Percentiles rank a stretch among this genome's conserved stretches.
These are phyloP conservation scores for Petunia secreta DNA, from an alignment of 257 asterid species.

Conservation along the genomic window DNA sequence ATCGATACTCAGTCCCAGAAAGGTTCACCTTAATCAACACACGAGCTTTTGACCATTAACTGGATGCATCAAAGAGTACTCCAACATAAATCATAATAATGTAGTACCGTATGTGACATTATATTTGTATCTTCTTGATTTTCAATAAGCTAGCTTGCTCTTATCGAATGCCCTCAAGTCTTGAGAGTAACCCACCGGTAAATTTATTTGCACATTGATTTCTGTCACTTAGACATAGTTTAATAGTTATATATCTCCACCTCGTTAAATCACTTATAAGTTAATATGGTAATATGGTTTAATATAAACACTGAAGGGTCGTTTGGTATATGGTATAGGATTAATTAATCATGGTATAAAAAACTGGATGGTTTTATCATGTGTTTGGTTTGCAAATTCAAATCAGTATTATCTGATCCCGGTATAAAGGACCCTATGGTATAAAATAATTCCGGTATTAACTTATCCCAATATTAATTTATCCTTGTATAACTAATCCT, in stretches of 20 bases:
- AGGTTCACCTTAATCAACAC: slow-evolving; percentile 20
- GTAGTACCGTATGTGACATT: too few relatives aligned
- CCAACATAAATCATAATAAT: neutral
- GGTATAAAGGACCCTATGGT: too few relatives aligned
- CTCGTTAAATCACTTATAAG: neutral
- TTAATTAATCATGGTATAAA: too few relatives aligned
- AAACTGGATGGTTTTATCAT: too few relatives aligned
- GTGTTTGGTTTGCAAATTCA: too few relatives aligned
- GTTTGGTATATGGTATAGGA: too few relatives aligned
- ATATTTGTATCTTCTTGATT: neutral
- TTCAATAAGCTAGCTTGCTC: neutral
- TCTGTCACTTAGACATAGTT: neutral
- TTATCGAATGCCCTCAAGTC: neutral
- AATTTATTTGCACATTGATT: neutral
- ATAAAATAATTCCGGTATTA: too few relatives aligned
- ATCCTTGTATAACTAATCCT: too few relatives aligned
- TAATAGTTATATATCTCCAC: too few relatives aligned
- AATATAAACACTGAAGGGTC: too few relatives aligned
- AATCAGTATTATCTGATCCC: too few relatives aligned
- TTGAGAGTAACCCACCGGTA: neutral
- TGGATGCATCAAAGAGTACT: neutral
- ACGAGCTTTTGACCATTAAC: neutral
- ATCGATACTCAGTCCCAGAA: slow-evolving; percentile 22
- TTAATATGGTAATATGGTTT: neutral
- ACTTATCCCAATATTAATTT: too few relatives aligned